Evolutionary conservation across 2,329 filamentous ascomycete species (phyloP), one percentile per base, ranked within the genome.

Genomic region (Septoria petroselini): DNA sequence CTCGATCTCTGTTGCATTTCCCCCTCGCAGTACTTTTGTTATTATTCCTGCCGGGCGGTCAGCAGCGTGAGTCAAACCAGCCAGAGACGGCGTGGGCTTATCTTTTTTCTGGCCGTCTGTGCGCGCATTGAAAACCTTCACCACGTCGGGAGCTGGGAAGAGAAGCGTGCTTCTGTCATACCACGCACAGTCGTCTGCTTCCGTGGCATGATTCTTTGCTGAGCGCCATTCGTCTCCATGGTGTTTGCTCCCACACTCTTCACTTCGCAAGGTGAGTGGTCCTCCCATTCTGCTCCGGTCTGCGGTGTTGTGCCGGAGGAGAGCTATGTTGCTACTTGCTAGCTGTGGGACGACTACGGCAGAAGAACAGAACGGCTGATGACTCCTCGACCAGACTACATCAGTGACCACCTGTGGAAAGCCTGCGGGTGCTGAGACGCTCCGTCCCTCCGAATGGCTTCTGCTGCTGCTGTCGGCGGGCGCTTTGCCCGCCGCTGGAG

Each of bases 401-500:
- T 83, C 72, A 82, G 79, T 76, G 80, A 83, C 74, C 80, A 83
- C 74, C 76, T 83, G 70, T 83, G 80, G 80, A 83, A 83, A 74
- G 79, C 80, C 63, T 80, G 78, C 66, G 76, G 78, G 66, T 82
- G 80, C 71, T 81, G 73, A 78, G 25, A 25, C 35, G 18, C 30
- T 33, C 11, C 30, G 11, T 5, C 30, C 4, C 5, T 33, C 30
- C 4, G 30, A 33, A 33, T 33, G 30, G 30, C 15, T 17, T 27
- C 27, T 17, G 43, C 38, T 35, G 68, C 68, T 65, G 66, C 67
- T 58, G 60, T 67, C 57, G 62, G 58, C 52, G 59, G 60, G 50
- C 62, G 64, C 34, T 37, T 68, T 44, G 62, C 61, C 27, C 63
- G 66, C 51, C 61, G 61, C 55, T 55, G 64, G 52, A 27, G 23